Percentiles rank a stretch among this genome's conserved stretches.
These are phyloP conservation scores for Aspergillus taichungensis DNA, from an alignment of 495 filamentous ascomycete species.

Conservation along the genomic window DNA sequence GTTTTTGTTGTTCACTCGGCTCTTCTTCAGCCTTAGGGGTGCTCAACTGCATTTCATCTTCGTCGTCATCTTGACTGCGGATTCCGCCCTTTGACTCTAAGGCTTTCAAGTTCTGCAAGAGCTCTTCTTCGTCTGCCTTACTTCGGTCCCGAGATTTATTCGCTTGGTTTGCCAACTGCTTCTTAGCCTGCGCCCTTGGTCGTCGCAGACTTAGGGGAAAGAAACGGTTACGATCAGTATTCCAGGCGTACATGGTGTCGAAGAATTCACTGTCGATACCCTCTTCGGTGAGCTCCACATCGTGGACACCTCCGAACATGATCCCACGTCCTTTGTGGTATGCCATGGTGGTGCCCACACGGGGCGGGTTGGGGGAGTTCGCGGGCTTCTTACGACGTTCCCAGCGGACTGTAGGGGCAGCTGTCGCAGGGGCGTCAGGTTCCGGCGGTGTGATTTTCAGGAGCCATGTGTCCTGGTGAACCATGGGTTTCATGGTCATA, in stretches of 20 bases:
- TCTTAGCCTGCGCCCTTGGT: slow-evolving; percentile 51
- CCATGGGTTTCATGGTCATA: slow-evolving; percentile 68
- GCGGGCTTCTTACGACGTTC: slow-evolving; percentile 87
- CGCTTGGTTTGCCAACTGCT: slow-evolving; percentile 45
- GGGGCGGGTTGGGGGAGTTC: slow-evolving; percentile 73
- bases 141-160: slow-evolving; percentile 57
- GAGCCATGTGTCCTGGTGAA: slow-evolving; percentile 94
- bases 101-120: slow-evolving; percentile 73
- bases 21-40: slow-evolving; percentile 42
- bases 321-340: slow-evolving; percentile 90
- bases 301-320: slow-evolving; percentile 88
- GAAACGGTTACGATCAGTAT: slow-evolving; percentile 87
- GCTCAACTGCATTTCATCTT: slow-evolving; percentile 43
- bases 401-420: slow-evolving; percentile 71
- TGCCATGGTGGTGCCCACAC: slow-evolving; percentile 85
- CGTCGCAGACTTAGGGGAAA: slow-evolving; percentile 74
- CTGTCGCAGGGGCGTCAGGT: slow-evolving; percentile 48
- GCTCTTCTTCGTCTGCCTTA: slow-evolving; percentile 81
- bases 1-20: slow-evolving; percentile 42
- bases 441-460: slow-evolving; percentile 68
- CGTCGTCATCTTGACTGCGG: slow-evolving; percentile 43
- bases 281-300: slow-evolving; percentile 89
- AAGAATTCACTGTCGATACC: slow-evolving; percentile 96
- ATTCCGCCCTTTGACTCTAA: slow-evolving; percentile 60
- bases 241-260: slow-evolving; percentile 81